A percentile compares a stretch with the other conserved stretches of the same genome.
phyloP scores from a whole-genome alignment of 306 rosid genomes.

The Heteromeles arbutifolia region DNA sequence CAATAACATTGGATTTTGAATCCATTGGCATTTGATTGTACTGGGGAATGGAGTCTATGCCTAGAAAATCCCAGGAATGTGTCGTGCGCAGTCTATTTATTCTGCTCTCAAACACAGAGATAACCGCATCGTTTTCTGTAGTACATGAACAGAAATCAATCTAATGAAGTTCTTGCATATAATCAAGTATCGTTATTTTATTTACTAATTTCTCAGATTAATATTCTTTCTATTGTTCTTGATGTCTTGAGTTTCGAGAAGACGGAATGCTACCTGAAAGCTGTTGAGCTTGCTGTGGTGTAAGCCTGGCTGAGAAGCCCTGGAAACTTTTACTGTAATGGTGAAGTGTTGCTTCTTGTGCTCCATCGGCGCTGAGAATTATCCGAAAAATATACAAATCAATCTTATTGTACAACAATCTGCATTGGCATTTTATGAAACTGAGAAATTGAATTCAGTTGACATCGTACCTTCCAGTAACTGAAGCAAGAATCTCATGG shows the following conservation, averaged over 20 bases:
- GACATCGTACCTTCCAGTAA: slow-evolving; percentile 43
- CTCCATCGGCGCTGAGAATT: slow-evolving; percentile 34
- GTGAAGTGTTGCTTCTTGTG: slow-evolving; percentile 41
- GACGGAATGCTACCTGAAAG: slow-evolving; percentile 34
- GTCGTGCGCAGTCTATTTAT: slow-evolving; percentile 49
- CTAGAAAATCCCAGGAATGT: slow-evolving; percentile 68
- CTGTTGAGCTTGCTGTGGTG: slow-evolving; percentile 48
- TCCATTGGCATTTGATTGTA: slow-evolving; percentile 19
- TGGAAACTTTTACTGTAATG: slow-evolving; percentile 59
- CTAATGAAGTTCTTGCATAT: neutral
- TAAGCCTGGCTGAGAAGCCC: slow-evolving; percentile 72
- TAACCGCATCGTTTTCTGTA: slow-evolving; percentile 40
- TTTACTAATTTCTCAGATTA: neutral
- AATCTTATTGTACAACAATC: neutral
- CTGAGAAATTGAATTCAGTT: neutral
- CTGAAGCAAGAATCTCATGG: slow-evolving; percentile 57
- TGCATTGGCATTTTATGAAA: neutral
- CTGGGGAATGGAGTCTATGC: slow-evolving; percentile 28
- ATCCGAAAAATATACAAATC: neutral
- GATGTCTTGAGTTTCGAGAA: neutral
- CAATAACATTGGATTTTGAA: slow-evolving; percentile 39
- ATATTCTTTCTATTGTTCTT: neutral
- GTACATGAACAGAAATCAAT: slow-evolving; percentile 13
- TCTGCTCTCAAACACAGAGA: slow-evolving; percentile 66
- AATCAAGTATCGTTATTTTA: neutral